Evolutionary conservation across 2,329 filamentous ascomycete species (phyloP), one percentile per base, ranked within the genome.

Genomic region (Exophiala aquamarina): DNA sequence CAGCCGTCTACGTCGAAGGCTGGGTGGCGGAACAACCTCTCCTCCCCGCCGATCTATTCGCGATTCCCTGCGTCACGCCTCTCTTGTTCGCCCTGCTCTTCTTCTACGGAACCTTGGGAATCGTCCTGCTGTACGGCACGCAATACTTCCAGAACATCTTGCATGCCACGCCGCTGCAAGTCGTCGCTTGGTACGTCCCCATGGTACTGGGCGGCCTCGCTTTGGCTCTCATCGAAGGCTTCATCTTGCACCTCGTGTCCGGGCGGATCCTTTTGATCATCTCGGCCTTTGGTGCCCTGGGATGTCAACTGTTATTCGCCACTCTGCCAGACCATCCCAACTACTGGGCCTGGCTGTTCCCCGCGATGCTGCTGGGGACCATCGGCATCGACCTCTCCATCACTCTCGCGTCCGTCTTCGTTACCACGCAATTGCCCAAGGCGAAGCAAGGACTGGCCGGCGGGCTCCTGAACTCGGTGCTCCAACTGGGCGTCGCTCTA

Each of bases 331-430:
- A 69, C 1, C 67, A 72, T 2, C 75, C 72, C 0, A 76, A 70
- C 35, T 86, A 86, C 71, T 92, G 87, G 87, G 78, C 83, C 0
- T 90, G 79, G 59, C 74, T 88, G 17, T 89, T 91, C 60, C 84
- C 86, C 32, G 50, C 67, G 2, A 76, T 74, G 70, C 67, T 78
- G 3, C 80, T 82, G 53, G 77, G 76, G 10, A 91, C 87, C 0
- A 72, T 90, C 26, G 86, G 84, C 14, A 82, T 90, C 49, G 87
- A 92, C 60, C 81, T 90, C 44, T 82, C 81, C 5, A 90, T 84
- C 68, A 89, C 85, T 60, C 78, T 90, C 1, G 79, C 83, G 14
- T 90, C 86, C 59, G 78, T 91, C 49, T 91, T 87, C 66, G 86
- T 89, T 63, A 89, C 86, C 0, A 89, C 86, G 0, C 79, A 78